A percentile compares a stretch with the other conserved stretches of the same genome.
phyloP scores from a whole-genome alignment of 169 alveolate genomes.

The Sarcocystis neurona region DNA sequence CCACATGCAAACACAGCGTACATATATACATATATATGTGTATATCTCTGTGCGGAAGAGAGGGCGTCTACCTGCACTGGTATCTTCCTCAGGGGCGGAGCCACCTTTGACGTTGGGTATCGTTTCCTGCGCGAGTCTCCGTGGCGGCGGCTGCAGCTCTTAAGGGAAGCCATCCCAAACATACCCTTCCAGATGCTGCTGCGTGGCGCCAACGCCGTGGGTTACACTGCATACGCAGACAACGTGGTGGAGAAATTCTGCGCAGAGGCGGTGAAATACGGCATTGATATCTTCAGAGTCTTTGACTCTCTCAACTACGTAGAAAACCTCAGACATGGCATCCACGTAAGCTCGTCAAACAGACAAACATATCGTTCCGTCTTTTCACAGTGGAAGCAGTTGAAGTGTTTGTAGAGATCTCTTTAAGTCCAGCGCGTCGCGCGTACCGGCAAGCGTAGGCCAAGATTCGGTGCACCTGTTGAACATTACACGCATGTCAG shows the following conservation, averaged over 20 bases:
- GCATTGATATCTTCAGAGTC: conserved; percentile 49
- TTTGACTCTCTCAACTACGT: conserved; percentile 46
- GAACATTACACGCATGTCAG: no score
- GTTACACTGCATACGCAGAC: conserved; percentile 50
- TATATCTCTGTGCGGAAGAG: background rate
- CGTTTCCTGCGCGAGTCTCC: conserved; percentile 54
- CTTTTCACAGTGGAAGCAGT: no score
- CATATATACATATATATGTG: background rate
- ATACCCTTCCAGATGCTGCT: conserved; percentile 51
- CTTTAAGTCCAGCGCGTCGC: no score
- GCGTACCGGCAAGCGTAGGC: no score
- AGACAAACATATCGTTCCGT: no score
- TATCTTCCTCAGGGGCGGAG: conserved; percentile 29
- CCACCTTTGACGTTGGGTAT: conserved; percentile 43
- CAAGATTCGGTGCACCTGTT: no score
- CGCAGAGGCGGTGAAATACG: conserved; percentile 36
- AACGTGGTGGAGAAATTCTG: conserved; percentile 32
- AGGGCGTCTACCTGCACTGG: no score
- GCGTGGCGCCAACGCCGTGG: conserved; percentile 48
- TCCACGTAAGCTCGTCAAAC: background rate
- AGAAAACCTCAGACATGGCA: conserved; percentile 40
- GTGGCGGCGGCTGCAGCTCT: conserved; percentile 48
- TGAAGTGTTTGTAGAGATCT: no score
- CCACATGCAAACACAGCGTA: background rate
- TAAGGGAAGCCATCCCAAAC: conserved; percentile 40